phyloP scores from a whole-genome alignment of 2,329 filamentous ascomycete genomes.

The Penicillium sp. region DNA sequence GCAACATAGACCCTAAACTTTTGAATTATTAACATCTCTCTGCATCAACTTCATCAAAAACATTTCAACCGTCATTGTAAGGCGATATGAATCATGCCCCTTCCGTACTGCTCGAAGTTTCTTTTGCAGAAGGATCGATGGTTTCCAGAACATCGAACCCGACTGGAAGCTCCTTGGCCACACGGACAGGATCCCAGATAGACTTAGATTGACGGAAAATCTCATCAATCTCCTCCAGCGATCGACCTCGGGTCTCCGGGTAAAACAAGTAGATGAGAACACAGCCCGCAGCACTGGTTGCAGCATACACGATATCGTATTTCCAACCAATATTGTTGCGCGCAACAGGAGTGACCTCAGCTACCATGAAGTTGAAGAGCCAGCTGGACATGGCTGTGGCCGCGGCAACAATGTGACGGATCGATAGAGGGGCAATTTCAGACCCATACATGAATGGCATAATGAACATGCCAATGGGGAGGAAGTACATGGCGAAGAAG shows the following conservation, averaged over 20 bases:
- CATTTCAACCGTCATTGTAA: background rate
- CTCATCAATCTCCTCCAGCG: slow-evolving; percentile 18
- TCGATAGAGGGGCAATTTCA: slow-evolving; percentile 8
- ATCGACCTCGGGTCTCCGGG: slow-evolving; percentile 13
- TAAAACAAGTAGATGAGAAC: slow-evolving; percentile 15
- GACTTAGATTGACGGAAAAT: slow-evolving; percentile 8
- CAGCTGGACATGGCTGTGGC: slow-evolving; percentile 2
- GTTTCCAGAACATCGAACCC: slow-evolving; percentile 1
- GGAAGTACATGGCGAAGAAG: slow-evolving; percentile 5
- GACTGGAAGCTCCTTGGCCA: slow-evolving; percentile 6
- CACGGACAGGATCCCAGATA: slow-evolving; percentile 8
- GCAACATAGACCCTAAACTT: background rate
- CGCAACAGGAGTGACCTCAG: slow-evolving; percentile 6
- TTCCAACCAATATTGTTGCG: slow-evolving; percentile 5
- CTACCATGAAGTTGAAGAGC: slow-evolving; percentile 14
- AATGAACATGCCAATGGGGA: slow-evolving; percentile 11
- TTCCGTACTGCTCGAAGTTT: background rate
- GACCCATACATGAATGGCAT: slow-evolving; percentile 13
- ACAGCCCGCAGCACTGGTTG: slow-evolving; percentile 5
- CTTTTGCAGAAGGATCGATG: background rate
- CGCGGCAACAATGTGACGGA: slow-evolving; percentile 4
- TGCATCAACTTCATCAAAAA: background rate
- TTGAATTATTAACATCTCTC: background rate
- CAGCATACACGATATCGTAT: slow-evolving; percentile 9
- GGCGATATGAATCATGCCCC: background rate